These are phyloP conservation scores for Calonectria honghensis DNA, from an alignment of 2,329 filamentous ascomycete genomes.

Conservation along the genomic window DNA sequence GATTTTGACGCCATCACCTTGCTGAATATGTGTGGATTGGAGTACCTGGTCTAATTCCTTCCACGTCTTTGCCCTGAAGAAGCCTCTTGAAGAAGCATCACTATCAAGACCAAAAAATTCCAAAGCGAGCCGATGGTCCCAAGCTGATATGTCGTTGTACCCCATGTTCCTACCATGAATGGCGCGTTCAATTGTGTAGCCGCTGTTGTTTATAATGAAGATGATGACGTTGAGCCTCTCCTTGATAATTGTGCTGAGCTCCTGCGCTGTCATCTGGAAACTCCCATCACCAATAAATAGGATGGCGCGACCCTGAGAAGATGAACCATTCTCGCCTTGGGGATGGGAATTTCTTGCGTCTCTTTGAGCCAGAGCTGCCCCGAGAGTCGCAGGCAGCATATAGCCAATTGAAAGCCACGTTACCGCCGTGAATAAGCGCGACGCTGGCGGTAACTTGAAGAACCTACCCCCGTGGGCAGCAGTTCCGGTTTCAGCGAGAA, in stretches of 20 bases:
- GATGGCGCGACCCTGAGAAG: constrained; percentile 63
- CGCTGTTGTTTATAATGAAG: constrained; percentile 75
- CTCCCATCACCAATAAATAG: constrained; percentile 79
- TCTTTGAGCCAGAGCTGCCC: constrained; percentile 72
- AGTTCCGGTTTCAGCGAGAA: constrained; percentile 76
- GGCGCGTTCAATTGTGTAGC: constrained; percentile 75
- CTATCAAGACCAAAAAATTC: constrained; percentile 68
- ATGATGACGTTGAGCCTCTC: constrained; percentile 69
- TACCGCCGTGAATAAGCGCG: constrained; percentile 67
- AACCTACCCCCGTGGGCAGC: constrained; percentile 71
- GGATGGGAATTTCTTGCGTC: constrained; percentile 58
- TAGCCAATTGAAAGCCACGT: constrained; percentile 78
- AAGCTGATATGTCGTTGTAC: constrained; percentile 74
- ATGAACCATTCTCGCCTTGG: constrained; percentile 23
- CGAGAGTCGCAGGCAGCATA: constrained; percentile 75
- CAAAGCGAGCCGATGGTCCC: constrained; percentile 70
- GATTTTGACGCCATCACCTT: constrained; percentile 56
- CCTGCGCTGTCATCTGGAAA: constrained; percentile 80
- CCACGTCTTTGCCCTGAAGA: constrained; percentile 63
- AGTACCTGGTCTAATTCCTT: constrained; percentile 65
- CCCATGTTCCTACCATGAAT: constrained; percentile 72
- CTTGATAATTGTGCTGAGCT: constrained; percentile 78
- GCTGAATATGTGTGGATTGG: constrained; percentile 41
- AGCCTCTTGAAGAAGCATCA: constrained; percentile 59
- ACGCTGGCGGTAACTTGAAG: constrained; percentile 69